Evolutionary conservation across 257 asterid genomes (phyloP), one percentile per base, ranked within the genome.

Genomic region (Salvia miltiorrhiza): DNA sequence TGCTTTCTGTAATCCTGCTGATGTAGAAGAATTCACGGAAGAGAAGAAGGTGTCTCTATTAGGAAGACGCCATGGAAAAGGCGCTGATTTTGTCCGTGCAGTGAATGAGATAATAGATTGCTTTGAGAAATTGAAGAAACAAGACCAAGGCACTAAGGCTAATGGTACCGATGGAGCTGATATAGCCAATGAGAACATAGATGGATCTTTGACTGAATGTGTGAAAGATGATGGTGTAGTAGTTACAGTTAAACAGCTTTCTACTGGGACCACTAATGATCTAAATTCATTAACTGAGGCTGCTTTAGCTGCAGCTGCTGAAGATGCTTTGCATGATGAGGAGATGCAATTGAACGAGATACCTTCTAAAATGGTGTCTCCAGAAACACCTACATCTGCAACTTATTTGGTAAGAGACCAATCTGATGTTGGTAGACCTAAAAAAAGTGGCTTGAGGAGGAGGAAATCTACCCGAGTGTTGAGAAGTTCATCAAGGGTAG

Each of bases 1-100:
- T 77, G 98, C 95, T 73, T 90, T 88, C 77, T 93, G 98, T 83
- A 88, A 85, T 83, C 97, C 93, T 72, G 90, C 78, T 77, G 98
- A 93, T 67, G 87, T 93, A 54, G 97, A 93, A 81, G 92, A 90
- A 41, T 93, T 93, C 80, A 88, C 97, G 0, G 97, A 93, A 80
- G 96, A 88, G 78, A 93, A 84, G 81, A 90, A 88, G 80, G 78
- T 56, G 40, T 86, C 92, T 76, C 87, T 93, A 69, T 76, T 90
- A 70, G 92, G 83, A 24, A 93, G 86, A 79, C 94, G 95, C 41
- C 93, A 84, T 80, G 95, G 93, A 9, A 93, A 93, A 83, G 90
- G 95, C 77, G 81, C 97, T 73, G 97, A 90, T 83, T 93, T 88
- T 80, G 84, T 74, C 69, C 90, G 90, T 56, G 98, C 98, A 19